These are phyloP conservation scores for Boletus vermiculosoides DNA, from an alignment of 768 basidiomycete genomes.

Conservation along the genomic window DNA sequence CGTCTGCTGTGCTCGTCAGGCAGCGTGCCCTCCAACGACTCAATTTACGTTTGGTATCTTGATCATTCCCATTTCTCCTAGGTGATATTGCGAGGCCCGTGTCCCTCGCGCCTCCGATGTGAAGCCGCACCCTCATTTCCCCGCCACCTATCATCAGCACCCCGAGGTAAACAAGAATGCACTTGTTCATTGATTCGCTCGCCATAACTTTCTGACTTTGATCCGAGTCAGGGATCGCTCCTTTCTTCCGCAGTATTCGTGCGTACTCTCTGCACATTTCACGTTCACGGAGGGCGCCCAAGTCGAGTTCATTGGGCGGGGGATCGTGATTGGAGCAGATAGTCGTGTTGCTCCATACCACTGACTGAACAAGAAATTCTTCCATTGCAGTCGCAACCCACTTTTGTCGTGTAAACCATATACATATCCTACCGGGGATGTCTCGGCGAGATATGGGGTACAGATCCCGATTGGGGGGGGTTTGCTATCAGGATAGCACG, in stretches of 20 bases:
- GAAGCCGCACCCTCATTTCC: conserved; percentile 9
- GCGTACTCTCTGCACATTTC: conserved; percentile 1
- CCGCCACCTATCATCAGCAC: neutral
- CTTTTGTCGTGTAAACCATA: conserved; percentile 16
- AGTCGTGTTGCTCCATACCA: conserved; percentile 7
- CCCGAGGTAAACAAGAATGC: conserved; percentile 12
- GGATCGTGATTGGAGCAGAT: conserved; percentile 12
- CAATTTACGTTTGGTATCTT: conserved; percentile 26
- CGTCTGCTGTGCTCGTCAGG: conserved; percentile 3
- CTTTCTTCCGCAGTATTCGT: conserved; percentile 11
- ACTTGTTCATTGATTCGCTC: conserved; percentile 7
- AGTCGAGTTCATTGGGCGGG: conserved; percentile 10
- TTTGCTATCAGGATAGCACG: conserved; percentile 2
- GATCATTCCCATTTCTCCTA: conserved; percentile 12
- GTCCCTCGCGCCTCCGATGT: conserved; percentile 12
- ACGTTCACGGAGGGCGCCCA: conserved; percentile 3
- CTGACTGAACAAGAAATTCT: conserved; percentile 9
- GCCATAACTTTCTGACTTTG: conserved; percentile 18
- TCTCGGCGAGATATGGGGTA: conserved; percentile 21
- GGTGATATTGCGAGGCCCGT: conserved; percentile 9
- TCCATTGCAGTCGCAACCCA: conserved; percentile 14
- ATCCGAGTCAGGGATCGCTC: conserved; percentile 29
- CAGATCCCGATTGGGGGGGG: conserved; percentile 16
- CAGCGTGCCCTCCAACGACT: conserved; percentile 22
- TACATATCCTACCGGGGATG: conserved; percentile 3